A percentile compares a stretch with the other conserved stretches of the same genome.
phyloP scores from a whole-genome alignment of 306 rosid species.

The Gillenia trifoliata region DNA sequence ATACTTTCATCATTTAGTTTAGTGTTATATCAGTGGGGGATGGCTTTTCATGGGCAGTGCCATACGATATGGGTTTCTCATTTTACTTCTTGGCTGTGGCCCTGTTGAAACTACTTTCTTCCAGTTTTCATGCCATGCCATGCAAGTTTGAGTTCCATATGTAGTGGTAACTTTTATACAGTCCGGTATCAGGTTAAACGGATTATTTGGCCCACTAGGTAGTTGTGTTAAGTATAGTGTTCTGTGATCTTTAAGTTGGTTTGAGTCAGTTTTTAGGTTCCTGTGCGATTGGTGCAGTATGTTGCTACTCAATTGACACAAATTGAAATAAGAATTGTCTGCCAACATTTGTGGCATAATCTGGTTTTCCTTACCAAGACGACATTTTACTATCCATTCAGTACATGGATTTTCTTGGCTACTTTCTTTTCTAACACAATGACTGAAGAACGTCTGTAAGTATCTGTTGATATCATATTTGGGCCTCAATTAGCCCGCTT shows the following conservation, averaged over 20 bases:
- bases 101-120: background rate
- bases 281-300: background rate
- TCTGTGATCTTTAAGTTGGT: background rate
- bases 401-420: background rate
- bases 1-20: background rate
- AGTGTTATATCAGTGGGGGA: background rate
- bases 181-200: background rate
- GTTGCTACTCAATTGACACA: background rate
- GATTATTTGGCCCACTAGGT: background rate
- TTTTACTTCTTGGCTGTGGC: background rate
- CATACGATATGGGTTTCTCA: background rate
- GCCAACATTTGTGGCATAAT: conserved; percentile 1
- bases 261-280: background rate
- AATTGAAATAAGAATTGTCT: background rate
- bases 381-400: background rate
- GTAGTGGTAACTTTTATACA: background rate
- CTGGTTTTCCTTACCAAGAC: background rate
- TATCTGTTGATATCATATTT: background rate
- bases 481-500: background rate
- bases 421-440: background rate
- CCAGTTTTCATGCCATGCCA: background rate
- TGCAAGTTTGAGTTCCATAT: background rate
- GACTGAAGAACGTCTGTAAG: background rate
- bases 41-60: background rate
- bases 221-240: background rate